Base-by-base conservation (phyloP, 306 rosid species). In the Malus orientalis region DNA sequence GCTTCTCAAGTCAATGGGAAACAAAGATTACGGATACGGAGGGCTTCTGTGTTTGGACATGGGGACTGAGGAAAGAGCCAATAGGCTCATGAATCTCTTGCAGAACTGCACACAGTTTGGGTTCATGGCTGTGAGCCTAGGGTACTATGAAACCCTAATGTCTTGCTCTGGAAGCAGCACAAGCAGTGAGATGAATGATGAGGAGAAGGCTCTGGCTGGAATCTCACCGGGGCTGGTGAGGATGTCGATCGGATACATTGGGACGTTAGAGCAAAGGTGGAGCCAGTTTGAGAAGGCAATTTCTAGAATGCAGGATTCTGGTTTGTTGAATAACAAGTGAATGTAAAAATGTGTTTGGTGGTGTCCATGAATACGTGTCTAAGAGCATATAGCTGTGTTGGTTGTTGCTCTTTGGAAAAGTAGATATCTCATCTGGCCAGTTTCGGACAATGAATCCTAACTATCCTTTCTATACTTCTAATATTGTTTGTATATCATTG, bases 141-240 rank as follows among this genome's bases (percentile, higher is more conserved):
- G 99, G 1, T 95, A 89, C 74, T 95, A 90, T 14, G 99, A 95
- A 77, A 95, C 97, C 15, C 96, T 95, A 1, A 95, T 95, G 97
- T 95, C 97, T 0, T 89, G 96, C 69, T 95, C 99, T 1, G 96
- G 99, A 0, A 92, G 93, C 19, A 95, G 97, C 81, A 95, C 99
- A 0, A 95, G 99, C 69, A 95, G 97, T 55, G 97, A 92, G 82
- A 2, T 95, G 84, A 91, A 3, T 27, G 3, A 66, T 1, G 85
- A 89, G 88, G 99, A 95, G 74, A 84, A 81, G 78, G 74, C 40
- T 0, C 81, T 92, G 0, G 99, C 97, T 0, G 97, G 99, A 9
- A 95, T 95, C 15, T 92, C 99, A 4, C 97, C 97, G 0, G 97
- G 99, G 11, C 73, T 95, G 12, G 86, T 95, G 1, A 84, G 99